These are phyloP conservation scores for Atkinsonella texensis DNA, from an alignment of 2,329 filamentous ascomycete species.

Conservation along the genomic window DNA sequence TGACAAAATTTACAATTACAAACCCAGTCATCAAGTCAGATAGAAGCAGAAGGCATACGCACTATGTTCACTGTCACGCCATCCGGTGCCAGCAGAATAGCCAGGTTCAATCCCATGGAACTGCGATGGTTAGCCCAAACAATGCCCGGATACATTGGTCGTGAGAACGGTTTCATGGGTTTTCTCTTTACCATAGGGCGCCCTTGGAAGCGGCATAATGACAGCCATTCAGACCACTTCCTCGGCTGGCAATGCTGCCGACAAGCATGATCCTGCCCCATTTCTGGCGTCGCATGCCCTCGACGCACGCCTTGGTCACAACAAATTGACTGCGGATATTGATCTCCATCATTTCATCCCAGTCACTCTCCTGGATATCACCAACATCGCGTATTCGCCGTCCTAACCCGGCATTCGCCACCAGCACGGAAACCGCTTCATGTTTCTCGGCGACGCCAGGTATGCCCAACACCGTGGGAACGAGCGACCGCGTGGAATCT, in stretches of 20 bases:
- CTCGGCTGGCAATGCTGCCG: constrained; percentile 7
- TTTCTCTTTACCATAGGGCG: constrained; percentile 3
- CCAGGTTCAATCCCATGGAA: constrained; percentile 7
- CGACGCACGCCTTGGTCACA: constrained; percentile 5
- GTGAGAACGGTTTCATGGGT: neutral
- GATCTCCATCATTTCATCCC: constrained; percentile 8
- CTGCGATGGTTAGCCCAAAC: neutral
- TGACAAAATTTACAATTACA: too few species aligned
- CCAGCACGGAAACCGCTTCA: constrained; percentile 2
- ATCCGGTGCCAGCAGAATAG: constrained; percentile 4
- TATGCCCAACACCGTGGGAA: neutral
- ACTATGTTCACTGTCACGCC: constrained; percentile 8
- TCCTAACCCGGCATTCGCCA: constrained; percentile 7
- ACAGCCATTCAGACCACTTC: constrained; percentile 6
- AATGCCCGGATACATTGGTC: too few species aligned
- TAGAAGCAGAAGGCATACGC: neutral
- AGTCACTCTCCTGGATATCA: constrained; percentile 3
- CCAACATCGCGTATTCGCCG: constrained; percentile 5
- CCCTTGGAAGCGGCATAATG: constrained; percentile 8
- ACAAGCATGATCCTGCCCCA: constrained; percentile 7
- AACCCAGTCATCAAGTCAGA: neutral
- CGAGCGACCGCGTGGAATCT: constrained; percentile 4
- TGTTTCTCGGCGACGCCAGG: constrained; percentile 1
- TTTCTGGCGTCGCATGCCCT: constrained; percentile 5
- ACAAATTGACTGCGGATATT: constrained; percentile 7